These are phyloP conservation scores for Betula pendula DNA, from an alignment of 306 rosid genomes.

Conservation along the genomic window DNA sequence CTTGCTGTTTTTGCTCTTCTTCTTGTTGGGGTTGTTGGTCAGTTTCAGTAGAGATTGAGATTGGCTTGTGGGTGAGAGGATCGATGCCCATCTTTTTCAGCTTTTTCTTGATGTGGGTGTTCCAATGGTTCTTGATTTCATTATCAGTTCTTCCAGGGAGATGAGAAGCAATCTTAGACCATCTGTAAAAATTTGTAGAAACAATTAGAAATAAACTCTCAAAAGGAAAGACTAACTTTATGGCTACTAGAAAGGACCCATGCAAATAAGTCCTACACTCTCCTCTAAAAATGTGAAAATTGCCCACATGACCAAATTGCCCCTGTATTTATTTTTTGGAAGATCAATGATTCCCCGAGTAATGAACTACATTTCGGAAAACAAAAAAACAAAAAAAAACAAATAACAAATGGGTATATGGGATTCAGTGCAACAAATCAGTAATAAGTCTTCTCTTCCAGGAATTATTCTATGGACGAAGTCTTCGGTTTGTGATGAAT, in stretches of 20 bases:
- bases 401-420: neutral
- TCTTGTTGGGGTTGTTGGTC: slow-evolving; percentile 40
- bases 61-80: slow-evolving; percentile 66
- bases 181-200: slow-evolving; percentile 48
- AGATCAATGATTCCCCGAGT: slow-evolving; percentile 12
- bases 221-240: slow-evolving; percentile 3
- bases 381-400: neutral
- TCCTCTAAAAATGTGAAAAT: slow-evolving; percentile 18
- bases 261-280: slow-evolving; percentile 19
- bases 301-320: slow-evolving; percentile 25
- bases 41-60: slow-evolving; percentile 33
- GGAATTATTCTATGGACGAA: slow-evolving; percentile 25
- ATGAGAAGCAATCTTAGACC: slow-evolving; percentile 83
- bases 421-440: slow-evolving; percentile 29
- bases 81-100: slow-evolving; percentile 78
- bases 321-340: neutral
- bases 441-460: slow-evolving; percentile 8
- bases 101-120: slow-evolving; percentile 80
- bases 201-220: too few species aligned
- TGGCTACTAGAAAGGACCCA: slow-evolving; percentile 23
- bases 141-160: slow-evolving; percentile 85
- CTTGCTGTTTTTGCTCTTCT: slow-evolving; percentile 22
- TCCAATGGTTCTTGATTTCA: slow-evolving; percentile 81
- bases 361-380: slow-evolving; percentile 28
- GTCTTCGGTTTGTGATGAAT: slow-evolving; percentile 19